These are phyloP conservation scores for Heterobasidion parviporum DNA, from an alignment of 1,284 basidiomycete species.

Conservation along the genomic window DNA sequence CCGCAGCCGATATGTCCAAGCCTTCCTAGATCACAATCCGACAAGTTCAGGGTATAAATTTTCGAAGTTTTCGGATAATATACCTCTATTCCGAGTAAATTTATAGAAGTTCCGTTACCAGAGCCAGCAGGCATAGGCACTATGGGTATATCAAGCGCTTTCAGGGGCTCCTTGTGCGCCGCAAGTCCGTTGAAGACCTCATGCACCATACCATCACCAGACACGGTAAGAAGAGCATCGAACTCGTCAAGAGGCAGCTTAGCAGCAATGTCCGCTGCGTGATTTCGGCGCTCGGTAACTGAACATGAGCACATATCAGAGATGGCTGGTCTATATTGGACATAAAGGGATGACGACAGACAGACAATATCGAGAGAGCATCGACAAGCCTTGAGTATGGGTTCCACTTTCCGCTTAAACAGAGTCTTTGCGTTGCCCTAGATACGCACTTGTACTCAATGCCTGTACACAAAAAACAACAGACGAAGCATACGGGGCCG, in stretches of 20 bases:
- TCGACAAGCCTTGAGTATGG: constrained; percentile 74
- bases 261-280: constrained; percentile 69
- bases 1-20: constrained; percentile 65
- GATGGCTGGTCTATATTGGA: not conserved
- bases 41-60: not conserved
- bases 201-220: constrained; percentile 86
- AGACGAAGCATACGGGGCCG: constrained; percentile 44
- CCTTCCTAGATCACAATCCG: constrained; percentile 41
- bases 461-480: not conserved
- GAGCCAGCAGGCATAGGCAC: constrained; percentile 86
- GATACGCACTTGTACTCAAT: not conserved
- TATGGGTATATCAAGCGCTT: constrained; percentile 72
- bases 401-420: constrained; percentile 65
- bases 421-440: constrained; percentile 65
- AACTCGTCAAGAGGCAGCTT: constrained; percentile 52
- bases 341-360: constrained; percentile 28
- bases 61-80: not conserved
- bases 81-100: constrained; percentile 63
- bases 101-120: constrained; percentile 76
- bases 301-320: not conserved
- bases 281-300: constrained; percentile 20
- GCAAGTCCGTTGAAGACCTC: constrained; percentile 93
- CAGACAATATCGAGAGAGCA: constrained; percentile 58
- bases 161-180: constrained; percentile 55
- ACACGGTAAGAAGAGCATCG: constrained; percentile 78